Percentiles rank a stretch among this genome's conserved stretches.
phyloP scores from a whole-genome alignment of 2,329 filamentous ascomycete genomes.

The Teratosphaeria nubilosa region DNA sequence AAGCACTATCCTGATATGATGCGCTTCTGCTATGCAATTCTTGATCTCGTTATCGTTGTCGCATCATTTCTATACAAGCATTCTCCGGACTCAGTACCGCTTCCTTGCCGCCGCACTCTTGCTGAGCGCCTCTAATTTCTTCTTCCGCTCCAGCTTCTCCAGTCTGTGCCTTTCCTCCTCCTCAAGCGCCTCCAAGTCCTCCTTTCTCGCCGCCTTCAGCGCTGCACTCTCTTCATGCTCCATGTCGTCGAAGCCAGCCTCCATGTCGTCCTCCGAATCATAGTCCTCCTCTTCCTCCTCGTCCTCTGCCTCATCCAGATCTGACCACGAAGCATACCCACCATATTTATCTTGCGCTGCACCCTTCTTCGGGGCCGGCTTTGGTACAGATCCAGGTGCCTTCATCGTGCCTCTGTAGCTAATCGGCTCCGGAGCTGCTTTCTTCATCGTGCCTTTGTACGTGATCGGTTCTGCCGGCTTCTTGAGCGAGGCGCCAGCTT shows the following conservation, averaged over 20 bases:
- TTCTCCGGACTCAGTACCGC: slow-evolving; percentile 9
- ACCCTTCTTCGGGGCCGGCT: slow-evolving; percentile 23
- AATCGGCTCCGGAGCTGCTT: slow-evolving; percentile 13
- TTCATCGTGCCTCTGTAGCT: slow-evolving; percentile 39
- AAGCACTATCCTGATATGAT: not conserved
- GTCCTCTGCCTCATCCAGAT: slow-evolving; percentile 35
- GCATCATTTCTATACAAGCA: not conserved
- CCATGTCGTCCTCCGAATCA: slow-evolving; percentile 64
- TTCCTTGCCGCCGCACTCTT: slow-evolving; percentile 24
- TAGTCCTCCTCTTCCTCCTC: slow-evolving; percentile 58
- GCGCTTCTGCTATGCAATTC: not conserved
- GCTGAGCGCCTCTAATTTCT: slow-evolving; percentile 27
- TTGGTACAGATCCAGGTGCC: slow-evolving; percentile 26
- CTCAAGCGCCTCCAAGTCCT: slow-evolving; percentile 56
- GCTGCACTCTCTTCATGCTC: slow-evolving; percentile 60
- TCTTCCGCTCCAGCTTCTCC: slow-evolving; percentile 48
- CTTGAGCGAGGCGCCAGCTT: slow-evolving; percentile 10
- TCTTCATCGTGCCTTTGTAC: slow-evolving; percentile 34
- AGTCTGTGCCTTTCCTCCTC: slow-evolving; percentile 52
- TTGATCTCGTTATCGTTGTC: not conserved
- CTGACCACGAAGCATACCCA: slow-evolving; percentile 31
- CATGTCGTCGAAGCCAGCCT: slow-evolving; percentile 61
- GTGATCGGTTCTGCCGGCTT: slow-evolving; percentile 25
- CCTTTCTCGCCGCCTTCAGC: slow-evolving; percentile 51
- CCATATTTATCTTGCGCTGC: slow-evolving; percentile 26